Evolutionary conservation across 495 filamentous ascomycete genomes (phyloP), one percentile per base, ranked within the genome.

Genomic region (Glutinoglossum americanum): DNA sequence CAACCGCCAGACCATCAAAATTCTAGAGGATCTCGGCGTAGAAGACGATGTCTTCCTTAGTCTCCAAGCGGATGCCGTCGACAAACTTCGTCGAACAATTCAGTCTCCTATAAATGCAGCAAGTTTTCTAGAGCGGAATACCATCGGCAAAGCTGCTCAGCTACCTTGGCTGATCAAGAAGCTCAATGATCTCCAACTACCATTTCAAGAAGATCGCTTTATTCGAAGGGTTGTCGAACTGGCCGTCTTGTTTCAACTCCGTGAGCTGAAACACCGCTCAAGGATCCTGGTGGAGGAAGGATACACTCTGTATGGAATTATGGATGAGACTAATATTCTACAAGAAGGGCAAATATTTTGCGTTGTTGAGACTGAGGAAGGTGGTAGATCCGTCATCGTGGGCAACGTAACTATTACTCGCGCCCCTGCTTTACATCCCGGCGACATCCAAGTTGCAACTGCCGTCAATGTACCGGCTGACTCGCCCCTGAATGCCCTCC

Each of bases 1-100:
- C 1, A 89, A 90, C 63, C 78, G 80, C 0, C 84, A 83, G 54
- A 66, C 86, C 37, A 85, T 94, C 63, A 90, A 93, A 64, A 85
- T 90, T 28, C 64, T 93, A 32, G 87, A 94, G 61, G 87, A 92
- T 61, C 72, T 82, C 30, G 67, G 72, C 1, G 79, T 84, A 0
- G 64, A 71, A 0, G 62, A 65, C 7, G 35, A 69, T 0, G 77
- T 75, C 62, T 87, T 93, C 62, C 65, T 83, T 10, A 58, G 73
- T 0, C 70, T 82, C 0, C 85, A 89, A 64, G 65, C 65, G 0
- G 64, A 66, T 39, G 79, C 77, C 39, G 67, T 92, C 0, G 57
- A 74, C 1, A 65, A 72, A 19, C 71, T 94, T 9, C 72, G 79
- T 1, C 62, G 65, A 30, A 75, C 81, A 15, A 82, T 80, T 0